phyloP scores from a whole-genome alignment of 441 rosid genomes.

The Raphanus hybrid region DNA sequence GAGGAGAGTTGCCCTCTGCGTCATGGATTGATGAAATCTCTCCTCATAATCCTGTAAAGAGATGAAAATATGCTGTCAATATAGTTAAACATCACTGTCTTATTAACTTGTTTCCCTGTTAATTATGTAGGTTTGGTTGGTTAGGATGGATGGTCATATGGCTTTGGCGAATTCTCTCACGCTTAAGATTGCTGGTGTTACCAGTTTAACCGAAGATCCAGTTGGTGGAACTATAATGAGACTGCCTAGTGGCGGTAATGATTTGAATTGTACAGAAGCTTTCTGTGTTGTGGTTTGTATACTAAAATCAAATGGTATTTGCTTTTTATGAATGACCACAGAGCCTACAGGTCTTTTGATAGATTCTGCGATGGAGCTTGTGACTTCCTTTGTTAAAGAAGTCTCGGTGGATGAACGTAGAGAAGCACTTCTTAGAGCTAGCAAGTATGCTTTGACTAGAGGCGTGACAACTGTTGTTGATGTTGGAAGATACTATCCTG shows the following conservation, averaged over 20 bases:
- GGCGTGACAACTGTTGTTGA: slow-evolving; percentile 92
- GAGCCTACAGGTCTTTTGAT: slow-evolving; percentile 85
- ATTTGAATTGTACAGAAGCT: background rate
- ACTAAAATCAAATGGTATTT: slow-evolving; percentile 8
- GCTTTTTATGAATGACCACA: slow-evolving; percentile 43
- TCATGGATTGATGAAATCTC: slow-evolving; percentile 87
- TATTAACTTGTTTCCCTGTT: background rate
- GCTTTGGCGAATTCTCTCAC: slow-evolving; percentile 86
- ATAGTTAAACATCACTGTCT: background rate
- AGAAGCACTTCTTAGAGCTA: slow-evolving; percentile 80
- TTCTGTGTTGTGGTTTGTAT: slow-evolving; percentile 1
- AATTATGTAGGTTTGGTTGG: slow-evolving; percentile 71
- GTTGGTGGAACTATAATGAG: slow-evolving; percentile 73
- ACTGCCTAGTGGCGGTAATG: slow-evolving; percentile 65
- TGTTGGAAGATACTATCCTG: slow-evolving; percentile 87
- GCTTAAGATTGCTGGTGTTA: slow-evolving; percentile 69
- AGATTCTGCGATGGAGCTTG: slow-evolving; percentile 88
- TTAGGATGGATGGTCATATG: slow-evolving; percentile 95
- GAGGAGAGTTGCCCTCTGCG: slow-evolving; percentile 81
- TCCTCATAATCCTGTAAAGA: slow-evolving; percentile 70
- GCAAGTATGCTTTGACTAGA: slow-evolving; percentile 71
- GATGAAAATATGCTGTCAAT: background rate
- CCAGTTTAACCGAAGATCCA: slow-evolving; percentile 63
- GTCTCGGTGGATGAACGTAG: slow-evolving; percentile 75
- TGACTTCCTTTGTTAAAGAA: slow-evolving; percentile 61